These are phyloP conservation scores for Gloeostereum incarnatum DNA, from an alignment of 768 basidiomycete species.

Conservation along the genomic window DNA sequence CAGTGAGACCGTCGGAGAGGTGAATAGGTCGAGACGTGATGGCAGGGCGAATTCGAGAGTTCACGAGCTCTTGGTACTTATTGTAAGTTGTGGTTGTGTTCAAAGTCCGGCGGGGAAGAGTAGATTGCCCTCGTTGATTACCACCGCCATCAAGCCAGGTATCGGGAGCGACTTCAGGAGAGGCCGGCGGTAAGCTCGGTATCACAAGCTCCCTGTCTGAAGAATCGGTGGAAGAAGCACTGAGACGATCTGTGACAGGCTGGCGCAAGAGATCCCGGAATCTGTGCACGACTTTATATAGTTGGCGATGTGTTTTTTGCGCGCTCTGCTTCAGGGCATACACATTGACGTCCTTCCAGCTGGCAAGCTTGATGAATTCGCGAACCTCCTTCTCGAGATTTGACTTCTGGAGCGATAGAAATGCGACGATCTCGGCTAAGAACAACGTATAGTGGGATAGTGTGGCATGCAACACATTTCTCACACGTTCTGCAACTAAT, in stretches of 20 bases:
- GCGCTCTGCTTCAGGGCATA: slow-evolving; percentile 90
- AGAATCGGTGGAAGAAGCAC: slow-evolving; percentile 22
- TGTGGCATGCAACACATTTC: slow-evolving; percentile 52
- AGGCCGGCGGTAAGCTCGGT: too few relatives aligned
- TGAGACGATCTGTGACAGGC: slow-evolving; percentile 40
- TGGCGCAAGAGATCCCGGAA: slow-evolving; percentile 86
- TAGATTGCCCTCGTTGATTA: not conserved
- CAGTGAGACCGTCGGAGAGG: slow-evolving; percentile 44
- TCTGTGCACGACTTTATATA: slow-evolving; percentile 86
- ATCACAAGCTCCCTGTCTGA: slow-evolving; percentile 25
- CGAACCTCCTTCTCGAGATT: slow-evolving; percentile 72
- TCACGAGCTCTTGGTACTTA: slow-evolving; percentile 38
- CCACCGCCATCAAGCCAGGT: too few relatives aligned
- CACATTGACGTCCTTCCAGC: slow-evolving; percentile 97
- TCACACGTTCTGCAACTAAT: slow-evolving; percentile 36
- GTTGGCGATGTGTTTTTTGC: slow-evolving; percentile 78
- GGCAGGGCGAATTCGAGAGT: slow-evolving; percentile 28
- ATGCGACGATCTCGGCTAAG: slow-evolving; percentile 30
- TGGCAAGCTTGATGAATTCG: slow-evolving; percentile 87
- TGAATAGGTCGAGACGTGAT: slow-evolving; percentile 29
- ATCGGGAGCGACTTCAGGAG: too few relatives aligned
- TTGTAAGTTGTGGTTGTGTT: slow-evolving; percentile 41
- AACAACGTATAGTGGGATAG: slow-evolving; percentile 60
- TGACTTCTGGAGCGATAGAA: slow-evolving; percentile 47
- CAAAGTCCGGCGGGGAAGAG: not conserved